phyloP scores from a whole-genome alignment of 2,329 filamentous ascomycete genomes.

The Lachnellula hyalina region DNA sequence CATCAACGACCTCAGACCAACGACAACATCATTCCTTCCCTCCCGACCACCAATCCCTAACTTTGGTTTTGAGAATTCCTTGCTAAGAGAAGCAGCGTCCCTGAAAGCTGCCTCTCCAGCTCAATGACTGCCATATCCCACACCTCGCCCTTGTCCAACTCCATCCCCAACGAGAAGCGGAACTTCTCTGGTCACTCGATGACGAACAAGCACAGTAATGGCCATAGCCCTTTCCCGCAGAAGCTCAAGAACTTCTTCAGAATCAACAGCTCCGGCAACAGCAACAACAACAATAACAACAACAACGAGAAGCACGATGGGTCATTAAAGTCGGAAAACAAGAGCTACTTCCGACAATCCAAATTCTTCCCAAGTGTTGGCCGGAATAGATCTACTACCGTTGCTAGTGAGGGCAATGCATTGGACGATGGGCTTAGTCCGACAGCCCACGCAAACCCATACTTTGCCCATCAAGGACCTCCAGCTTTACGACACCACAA shows the following conservation, averaged over 20 bases:
- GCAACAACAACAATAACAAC: conserved; percentile 30
- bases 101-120: conserved; percentile 21
- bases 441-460: conserved; percentile 91
- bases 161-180: conserved; percentile 29
- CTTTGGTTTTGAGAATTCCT: neutral
- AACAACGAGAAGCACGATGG: conserved; percentile 34
- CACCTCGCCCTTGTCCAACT: conserved; percentile 19
- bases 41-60: neutral
- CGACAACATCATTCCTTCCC: neutral
- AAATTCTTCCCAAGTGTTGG: conserved; percentile 84
- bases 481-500: conserved; percentile 92
- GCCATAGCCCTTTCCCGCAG: conserved; percentile 58
- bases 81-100: conserved; percentile 25
- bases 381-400: conserved; percentile 82
- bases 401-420: conserved; percentile 86
- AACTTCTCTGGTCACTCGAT: conserved; percentile 30
- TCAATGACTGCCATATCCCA: conserved; percentile 30
- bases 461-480: conserved; percentile 94
- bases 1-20: conserved; percentile 8
- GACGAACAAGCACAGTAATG: conserved; percentile 46
- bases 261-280: conserved; percentile 48
- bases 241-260: conserved; percentile 68
- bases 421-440: conserved; percentile 87
- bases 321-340: conserved; percentile 30
- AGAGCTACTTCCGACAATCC: conserved; percentile 68